phyloP scores from a whole-genome alignment of 2,329 filamentous ascomycete genomes.

The Hysterium pulicare region DNA sequence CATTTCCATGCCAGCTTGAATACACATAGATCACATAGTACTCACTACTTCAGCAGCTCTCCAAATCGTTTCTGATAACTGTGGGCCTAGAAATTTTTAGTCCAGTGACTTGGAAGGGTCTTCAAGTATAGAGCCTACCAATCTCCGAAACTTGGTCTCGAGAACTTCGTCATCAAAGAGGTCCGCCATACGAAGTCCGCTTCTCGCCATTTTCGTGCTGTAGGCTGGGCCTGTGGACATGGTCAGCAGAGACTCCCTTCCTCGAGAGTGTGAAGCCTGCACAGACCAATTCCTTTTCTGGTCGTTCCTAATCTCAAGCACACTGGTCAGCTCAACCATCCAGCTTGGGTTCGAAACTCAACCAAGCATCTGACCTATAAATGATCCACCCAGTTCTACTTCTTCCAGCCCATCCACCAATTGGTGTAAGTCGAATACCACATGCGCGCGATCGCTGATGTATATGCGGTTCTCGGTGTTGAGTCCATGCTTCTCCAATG shows the following conservation, averaged over 20 bases:
- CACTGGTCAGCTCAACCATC: constrained; percentile 17
- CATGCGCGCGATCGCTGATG: constrained; percentile 61
- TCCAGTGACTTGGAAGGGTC: no score
- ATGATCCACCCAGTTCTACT: constrained; percentile 49
- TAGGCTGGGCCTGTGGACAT: constrained; percentile 51
- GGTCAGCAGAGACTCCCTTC: no score
- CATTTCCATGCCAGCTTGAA: constrained; percentile 2
- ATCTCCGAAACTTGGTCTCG: constrained; percentile 60
- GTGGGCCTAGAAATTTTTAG: no score
- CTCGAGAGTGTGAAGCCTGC: background rate
- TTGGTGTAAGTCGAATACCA: constrained; percentile 64
- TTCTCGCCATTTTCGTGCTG: constrained; percentile 62
- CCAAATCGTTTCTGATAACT: constrained; percentile 69
- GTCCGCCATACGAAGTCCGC: constrained; percentile 63
- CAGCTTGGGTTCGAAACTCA: constrained; percentile 2
- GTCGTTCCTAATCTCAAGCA: constrained; percentile 51
- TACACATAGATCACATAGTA: no score
- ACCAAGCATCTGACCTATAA: constrained; percentile 29
- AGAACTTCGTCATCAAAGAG: constrained; percentile 66
- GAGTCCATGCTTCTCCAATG: constrained; percentile 59
- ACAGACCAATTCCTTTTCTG: constrained; percentile 47
- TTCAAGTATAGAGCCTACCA: no score
- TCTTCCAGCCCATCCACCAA: constrained; percentile 68
- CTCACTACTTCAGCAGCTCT: constrained; percentile 61
- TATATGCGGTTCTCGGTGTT: constrained; percentile 58